phyloP scores from a whole-genome alignment of 257 asterid genomes.

The Solanum piurae region DNA sequence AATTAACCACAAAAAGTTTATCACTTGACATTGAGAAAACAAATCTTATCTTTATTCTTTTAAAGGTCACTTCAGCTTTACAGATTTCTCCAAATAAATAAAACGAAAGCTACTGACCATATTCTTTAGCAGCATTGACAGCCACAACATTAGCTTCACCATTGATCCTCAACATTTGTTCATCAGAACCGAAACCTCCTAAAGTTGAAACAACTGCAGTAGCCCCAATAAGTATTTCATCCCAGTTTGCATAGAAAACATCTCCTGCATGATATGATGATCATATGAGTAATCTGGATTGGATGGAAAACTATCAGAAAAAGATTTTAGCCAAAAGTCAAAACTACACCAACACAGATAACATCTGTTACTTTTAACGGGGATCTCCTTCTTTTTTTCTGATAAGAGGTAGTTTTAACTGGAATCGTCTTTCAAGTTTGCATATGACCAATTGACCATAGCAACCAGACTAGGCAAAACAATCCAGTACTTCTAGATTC shows the following conservation, averaged over 20 bases:
- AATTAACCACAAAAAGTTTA: not conserved
- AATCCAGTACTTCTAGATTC: not conserved
- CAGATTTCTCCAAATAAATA: not conserved
- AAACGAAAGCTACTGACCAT: slow-evolving; percentile 35
- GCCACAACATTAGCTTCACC: slow-evolving; percentile 96
- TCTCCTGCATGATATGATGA: slow-evolving; percentile 52
- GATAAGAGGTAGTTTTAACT: not conserved
- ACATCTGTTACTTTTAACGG: not conserved
- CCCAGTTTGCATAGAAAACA: slow-evolving; percentile 90
- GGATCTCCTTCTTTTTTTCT: not conserved
- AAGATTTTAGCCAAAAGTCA: not conserved
- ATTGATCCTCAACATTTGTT: slow-evolving; percentile 90
- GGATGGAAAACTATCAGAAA: not conserved
- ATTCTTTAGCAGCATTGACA: slow-evolving; percentile 86
- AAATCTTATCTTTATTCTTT: not conserved
- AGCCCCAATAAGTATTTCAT: slow-evolving; percentile 75
- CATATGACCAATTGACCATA: not conserved
- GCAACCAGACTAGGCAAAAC: not conserved
- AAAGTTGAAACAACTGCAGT: slow-evolving; percentile 92
- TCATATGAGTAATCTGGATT: slow-evolving; percentile 2
- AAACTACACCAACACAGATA: not conserved
- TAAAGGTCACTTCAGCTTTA: not conserved
- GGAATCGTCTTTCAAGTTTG: not conserved
- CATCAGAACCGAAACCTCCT: slow-evolving; percentile 97
- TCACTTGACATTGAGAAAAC: not conserved